A percentile compares a stretch with the other conserved stretches of the same genome.
Evolutionary conservation across 768 basidiomycete species (phyloP).

Genomic region (Lactifluus volemus): DNA sequence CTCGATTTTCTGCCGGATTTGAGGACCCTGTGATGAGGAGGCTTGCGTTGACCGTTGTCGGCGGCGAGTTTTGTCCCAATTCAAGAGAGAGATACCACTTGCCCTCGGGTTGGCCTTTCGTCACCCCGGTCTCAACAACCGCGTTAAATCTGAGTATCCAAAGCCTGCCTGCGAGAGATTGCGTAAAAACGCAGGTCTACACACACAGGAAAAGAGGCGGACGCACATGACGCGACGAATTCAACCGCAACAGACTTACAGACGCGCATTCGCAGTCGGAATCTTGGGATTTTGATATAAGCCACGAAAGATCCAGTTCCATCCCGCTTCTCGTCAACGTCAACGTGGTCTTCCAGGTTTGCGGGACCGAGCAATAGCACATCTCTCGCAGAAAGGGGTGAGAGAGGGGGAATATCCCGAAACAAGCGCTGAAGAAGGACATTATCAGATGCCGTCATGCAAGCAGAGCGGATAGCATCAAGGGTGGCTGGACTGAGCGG

Average conservation of each 20-base stretch:
- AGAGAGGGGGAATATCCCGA: conserved; percentile 37
- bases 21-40: not conserved
- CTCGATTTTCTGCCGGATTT: not conserved
- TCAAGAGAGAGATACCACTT: conserved; percentile 42
- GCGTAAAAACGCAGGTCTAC: not conserved
- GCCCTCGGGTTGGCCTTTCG: conserved; percentile 23
- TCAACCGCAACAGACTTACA: conserved; percentile 48
- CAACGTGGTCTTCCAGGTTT: conserved; percentile 43
- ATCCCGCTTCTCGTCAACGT: conserved; percentile 35
- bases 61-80: conserved; percentile 51
- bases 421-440: conserved; percentile 53
- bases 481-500: conserved; percentile 31
- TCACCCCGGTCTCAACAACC: not conserved
- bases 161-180: conserved; percentile 37
- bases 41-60: conserved; percentile 12
- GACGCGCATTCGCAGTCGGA: conserved; percentile 63
- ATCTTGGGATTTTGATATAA: conserved; percentile 43
- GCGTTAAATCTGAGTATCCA: conserved; percentile 45
- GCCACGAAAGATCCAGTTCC: conserved; percentile 42
- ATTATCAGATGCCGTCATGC: conserved; percentile 54
- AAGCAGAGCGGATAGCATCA: conserved; percentile 53
- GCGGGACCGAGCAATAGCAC: conserved; percentile 32
- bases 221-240: conserved; percentile 54
- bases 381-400: conserved; percentile 45
- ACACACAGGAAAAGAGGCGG: not conserved